Base-by-base conservation (phyloP, 345 rosid genomes). In the Eucalyptus lansdowneana region DNA sequence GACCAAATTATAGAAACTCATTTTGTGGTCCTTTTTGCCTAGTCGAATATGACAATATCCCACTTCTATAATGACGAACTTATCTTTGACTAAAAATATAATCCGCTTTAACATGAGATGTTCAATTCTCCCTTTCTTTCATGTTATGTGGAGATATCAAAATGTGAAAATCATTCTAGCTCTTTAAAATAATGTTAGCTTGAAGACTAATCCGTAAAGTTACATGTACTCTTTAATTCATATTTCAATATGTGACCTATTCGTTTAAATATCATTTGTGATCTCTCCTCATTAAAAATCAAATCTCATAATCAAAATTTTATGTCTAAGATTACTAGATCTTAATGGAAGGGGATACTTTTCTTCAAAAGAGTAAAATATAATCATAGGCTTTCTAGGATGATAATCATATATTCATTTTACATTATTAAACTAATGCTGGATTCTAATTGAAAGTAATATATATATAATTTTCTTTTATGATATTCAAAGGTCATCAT, bases 361-460 rank as follows among this genome's bases (percentile, higher is more conserved):
- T n/a, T 65, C 40, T 65, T 65, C 31, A n/a, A 65, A 65, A n/a
- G 21, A n/a, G 19, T n/a, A 65, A 65, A 60, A 60, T 27, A 4
- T 1, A 54, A 54, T 22, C 37, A 29, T 54, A 54, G 37, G 34
- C 27, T 54, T 2, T 54, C 2, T 54, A 54, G 5, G 60, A 54
- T 22, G 27, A 54, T 22, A 54, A 54, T 2, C 10, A 54, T 22
- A 54, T 54, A 22, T 4, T 56, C 27, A 56, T 21, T 22, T 21
- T 22, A 56, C 11, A 24, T 11, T 3, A 60, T 62, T 62, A 62
- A 62, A 62, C 1, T 13, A 27, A 60, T 25, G 13, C 2, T 27
- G 4, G n/a, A 60, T 60, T 27, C 1, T 25, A 0, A 12, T 60
- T 0, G 67, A 58, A 58, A 22, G 14, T 11, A 24, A 5, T 11